phyloP scores from a whole-genome alignment of 805 yeast species.

The Myxozyma udenii region DNA sequence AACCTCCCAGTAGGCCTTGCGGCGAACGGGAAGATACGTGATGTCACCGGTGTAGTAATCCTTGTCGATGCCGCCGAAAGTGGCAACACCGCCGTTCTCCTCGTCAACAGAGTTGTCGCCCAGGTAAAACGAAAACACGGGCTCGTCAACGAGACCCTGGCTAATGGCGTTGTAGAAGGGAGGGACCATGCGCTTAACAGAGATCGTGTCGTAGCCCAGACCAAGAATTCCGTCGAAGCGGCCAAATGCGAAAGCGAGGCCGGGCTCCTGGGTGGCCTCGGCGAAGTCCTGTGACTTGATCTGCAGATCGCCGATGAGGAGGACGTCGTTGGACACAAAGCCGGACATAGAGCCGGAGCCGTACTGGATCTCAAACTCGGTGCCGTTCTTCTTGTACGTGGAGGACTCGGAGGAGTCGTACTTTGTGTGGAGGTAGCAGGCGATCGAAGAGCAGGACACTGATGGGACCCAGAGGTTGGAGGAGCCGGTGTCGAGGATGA shows the following conservation, averaged over 20 bases:
- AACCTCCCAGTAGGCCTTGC: conserved; percentile 99
- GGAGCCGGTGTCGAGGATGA: conserved; percentile 91
- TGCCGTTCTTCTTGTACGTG: conserved; percentile 80
- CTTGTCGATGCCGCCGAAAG: conserved; percentile 90
- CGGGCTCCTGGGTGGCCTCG: conserved; percentile 96
- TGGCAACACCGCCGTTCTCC: conserved; percentile 78
- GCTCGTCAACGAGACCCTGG: conserved; percentile 74
- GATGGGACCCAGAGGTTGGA: conserved; percentile 97
- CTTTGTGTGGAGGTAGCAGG: conserved; percentile 89
- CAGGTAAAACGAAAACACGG: conserved; percentile 83
- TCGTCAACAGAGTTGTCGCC: conserved; percentile 64
- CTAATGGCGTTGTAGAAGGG: conserved; percentile 86
- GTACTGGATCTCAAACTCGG: conserved; percentile 78
- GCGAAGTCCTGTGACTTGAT: conserved; percentile 91
- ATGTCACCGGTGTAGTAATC: conserved; percentile 74
- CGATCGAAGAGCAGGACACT: conserved; percentile 81
- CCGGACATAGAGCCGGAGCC: conserved; percentile 96
- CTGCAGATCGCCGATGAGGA: conserved; percentile 74
- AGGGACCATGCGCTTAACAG: conserved; percentile 85
- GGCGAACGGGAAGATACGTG: conserved; percentile 94
- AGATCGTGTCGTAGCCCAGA: conserved; percentile 83
- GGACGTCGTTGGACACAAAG: conserved; percentile 77
- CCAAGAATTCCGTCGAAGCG: conserved; percentile 97
- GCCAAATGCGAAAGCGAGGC: conserved; percentile 96
- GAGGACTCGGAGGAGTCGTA: conserved; percentile 78